phyloP scores from a whole-genome alignment of 257 asterid genomes.

The Solanum ossicruentum region DNA sequence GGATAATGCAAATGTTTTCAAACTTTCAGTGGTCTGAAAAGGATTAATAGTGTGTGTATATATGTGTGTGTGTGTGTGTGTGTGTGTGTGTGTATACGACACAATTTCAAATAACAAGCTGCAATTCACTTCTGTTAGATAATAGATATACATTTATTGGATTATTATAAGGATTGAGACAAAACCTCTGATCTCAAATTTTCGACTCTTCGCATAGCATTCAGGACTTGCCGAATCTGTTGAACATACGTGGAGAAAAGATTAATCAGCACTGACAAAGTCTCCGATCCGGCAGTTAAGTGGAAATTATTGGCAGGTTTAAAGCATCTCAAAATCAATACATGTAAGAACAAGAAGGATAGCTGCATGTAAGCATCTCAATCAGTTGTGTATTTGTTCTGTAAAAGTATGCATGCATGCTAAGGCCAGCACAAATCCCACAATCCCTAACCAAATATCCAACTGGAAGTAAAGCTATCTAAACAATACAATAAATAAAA shows the following conservation, averaged over 20 bases:
- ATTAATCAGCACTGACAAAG: background rate
- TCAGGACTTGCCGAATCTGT: constrained; percentile 80
- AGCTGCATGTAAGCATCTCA: no score
- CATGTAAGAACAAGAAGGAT: background rate
- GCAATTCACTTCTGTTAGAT: background rate
- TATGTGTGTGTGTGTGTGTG: background rate
- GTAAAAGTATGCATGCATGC: background rate
- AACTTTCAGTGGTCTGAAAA: background rate
- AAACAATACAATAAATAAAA: background rate
- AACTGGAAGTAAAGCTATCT: background rate
- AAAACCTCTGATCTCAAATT: constrained; percentile 69
- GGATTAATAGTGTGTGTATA: background rate
- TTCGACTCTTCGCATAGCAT: constrained; percentile 70
- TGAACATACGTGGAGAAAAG: background rate
- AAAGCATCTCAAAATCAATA: background rate
- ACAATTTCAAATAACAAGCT: background rate
- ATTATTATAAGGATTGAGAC: background rate
- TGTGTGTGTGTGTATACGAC: background rate
- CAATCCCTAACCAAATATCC: background rate
- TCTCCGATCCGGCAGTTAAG: background rate
- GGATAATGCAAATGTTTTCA: background rate
- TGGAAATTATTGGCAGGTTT: background rate
- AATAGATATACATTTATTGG: background rate
- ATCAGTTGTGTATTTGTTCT: background rate
- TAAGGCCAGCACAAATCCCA: background rate